Evolutionary conservation across 2,329 filamentous ascomycete species (phyloP).

Genomic region (Cytospora piceicola): DNA sequence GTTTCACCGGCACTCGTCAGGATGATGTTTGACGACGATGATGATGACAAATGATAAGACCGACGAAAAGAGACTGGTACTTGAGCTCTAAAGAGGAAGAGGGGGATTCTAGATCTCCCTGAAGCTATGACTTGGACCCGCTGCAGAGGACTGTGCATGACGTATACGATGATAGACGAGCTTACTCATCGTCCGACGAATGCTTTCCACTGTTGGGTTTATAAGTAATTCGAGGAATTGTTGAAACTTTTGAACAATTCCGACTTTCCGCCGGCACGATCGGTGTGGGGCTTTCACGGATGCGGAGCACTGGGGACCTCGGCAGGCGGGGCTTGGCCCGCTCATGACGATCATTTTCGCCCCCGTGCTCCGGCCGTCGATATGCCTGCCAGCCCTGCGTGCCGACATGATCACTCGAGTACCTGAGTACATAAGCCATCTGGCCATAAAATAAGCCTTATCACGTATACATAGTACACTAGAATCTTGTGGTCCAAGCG

Average conservation of each 20-base stretch:
- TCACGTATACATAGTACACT: not conserved
- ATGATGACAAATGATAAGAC: slow-evolving; percentile 1
- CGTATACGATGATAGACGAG: not conserved
- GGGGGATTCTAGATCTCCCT: not conserved
- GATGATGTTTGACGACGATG: not conserved
- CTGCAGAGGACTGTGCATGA: slow-evolving; percentile 1
- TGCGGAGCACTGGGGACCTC: not conserved
- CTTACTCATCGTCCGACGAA: slow-evolving; percentile 13
- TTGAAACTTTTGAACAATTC: not conserved
- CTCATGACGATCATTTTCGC: too few species aligned
- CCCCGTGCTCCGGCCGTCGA: too few species aligned
- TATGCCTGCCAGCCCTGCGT: too few species aligned
- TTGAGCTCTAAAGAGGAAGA: too few species aligned
- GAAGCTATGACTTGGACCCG: not conserved
- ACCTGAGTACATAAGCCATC: not conserved
- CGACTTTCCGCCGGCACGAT: not conserved
- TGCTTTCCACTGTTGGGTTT: not conserved
- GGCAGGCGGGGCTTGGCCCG: not conserved
- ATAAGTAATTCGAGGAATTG: not conserved
- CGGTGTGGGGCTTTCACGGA: not conserved
- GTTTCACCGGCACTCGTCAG: not conserved
- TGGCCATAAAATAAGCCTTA: not conserved
- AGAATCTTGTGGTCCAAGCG: not conserved
- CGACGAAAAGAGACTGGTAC: not conserved
- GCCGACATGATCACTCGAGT: too few species aligned